Conservation (phyloP, 495 filamentous ascomycete species). For the Chaetomidium leptoderma region DNA sequence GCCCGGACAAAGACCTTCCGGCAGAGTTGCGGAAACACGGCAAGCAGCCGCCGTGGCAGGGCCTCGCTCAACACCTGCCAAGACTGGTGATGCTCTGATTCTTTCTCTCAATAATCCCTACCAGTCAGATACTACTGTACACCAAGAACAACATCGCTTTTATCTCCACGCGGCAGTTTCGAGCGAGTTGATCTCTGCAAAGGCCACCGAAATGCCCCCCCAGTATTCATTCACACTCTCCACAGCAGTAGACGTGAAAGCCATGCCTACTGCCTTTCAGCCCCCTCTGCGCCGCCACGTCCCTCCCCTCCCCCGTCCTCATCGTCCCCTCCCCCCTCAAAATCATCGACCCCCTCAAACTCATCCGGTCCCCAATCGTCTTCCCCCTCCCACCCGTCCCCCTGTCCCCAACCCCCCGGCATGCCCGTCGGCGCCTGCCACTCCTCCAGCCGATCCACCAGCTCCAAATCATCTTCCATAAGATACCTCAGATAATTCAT, state of each 20-base stretch:
- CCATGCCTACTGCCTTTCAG: background rate
- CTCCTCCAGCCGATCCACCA: background rate
- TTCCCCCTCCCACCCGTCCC: slow-evolving; percentile 12
- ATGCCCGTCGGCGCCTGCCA: slow-evolving; percentile 3
- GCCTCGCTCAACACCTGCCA: slow-evolving; percentile 3
- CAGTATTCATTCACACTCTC: no score
- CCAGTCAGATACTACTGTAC: background rate
- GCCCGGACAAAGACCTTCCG: slow-evolving; percentile 16
- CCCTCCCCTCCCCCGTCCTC: background rate
- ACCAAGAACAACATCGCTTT: background rate
- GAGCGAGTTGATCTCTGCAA: no score
- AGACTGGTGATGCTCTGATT: slow-evolving; percentile 4
- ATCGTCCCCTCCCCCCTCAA: slow-evolving; percentile 6
- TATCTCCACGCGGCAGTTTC: no score
- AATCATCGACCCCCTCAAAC: slow-evolving; percentile 20
- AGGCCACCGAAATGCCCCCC: no score
- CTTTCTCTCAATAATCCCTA: background rate
- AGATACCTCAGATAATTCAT: slow-evolving; percentile 1
- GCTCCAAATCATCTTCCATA: background rate
- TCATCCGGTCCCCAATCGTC: slow-evolving; percentile 10
- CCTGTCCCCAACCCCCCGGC: slow-evolving; percentile 10
- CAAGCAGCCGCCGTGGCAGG: background rate
- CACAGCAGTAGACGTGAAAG: background rate
- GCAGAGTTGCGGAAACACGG: background rate
- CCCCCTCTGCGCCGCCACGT: background rate